Conservation (phyloP, 2,329 filamentous ascomycete genomes). For the Xylariaceae sp. region DNA sequence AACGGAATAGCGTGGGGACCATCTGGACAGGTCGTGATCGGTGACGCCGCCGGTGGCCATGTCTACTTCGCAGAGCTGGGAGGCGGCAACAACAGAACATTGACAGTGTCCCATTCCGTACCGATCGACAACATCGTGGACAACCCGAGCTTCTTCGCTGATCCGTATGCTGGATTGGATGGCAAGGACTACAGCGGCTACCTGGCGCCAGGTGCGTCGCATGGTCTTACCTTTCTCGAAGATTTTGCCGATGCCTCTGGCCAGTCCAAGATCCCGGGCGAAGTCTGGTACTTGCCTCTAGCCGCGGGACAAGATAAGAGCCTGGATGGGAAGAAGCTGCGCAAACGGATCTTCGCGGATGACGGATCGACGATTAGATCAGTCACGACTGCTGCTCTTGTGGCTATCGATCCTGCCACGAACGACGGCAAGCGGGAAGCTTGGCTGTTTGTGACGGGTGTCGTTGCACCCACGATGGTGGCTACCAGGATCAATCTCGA, state of each 20-base stretch:
- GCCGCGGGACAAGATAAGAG: constrained; percentile 10
- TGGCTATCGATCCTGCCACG: constrained; percentile 46
- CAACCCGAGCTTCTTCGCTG: constrained; percentile 56
- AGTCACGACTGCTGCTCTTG: constrained; percentile 48
- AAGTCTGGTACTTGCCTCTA: constrained; percentile 41
- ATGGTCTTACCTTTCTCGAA: constrained; percentile 34
- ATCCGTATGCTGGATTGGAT: constrained; percentile 42
- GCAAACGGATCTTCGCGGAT: constrained; percentile 50
- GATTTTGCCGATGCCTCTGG: constrained; percentile 32
- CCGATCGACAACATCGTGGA: constrained; percentile 45
- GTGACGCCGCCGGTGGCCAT: constrained; percentile 41
- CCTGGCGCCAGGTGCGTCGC: constrained; percentile 45
- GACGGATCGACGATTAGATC: constrained; percentile 48
- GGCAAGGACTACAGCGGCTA: constrained; percentile 50
- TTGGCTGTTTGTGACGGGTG: constrained; percentile 57
- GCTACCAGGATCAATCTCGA: constrained; percentile 50
- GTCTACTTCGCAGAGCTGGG: constrained; percentile 40
- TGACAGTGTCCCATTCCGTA: constrained; percentile 41
- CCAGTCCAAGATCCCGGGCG: constrained; percentile 34
- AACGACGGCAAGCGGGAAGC: constrained; percentile 44
- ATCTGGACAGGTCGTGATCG: constrained; percentile 38
- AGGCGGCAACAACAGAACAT: constrained; percentile 24
- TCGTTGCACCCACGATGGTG: constrained; percentile 44
- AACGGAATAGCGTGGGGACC: constrained; percentile 54
- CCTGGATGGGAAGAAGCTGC: constrained; percentile 37